A percentile compares a stretch with the other conserved stretches of the same genome.
These are phyloP conservation scores for Ocimum tenuiflorum DNA, from an alignment of 257 asterid genomes.

Conservation along the genomic window DNA sequence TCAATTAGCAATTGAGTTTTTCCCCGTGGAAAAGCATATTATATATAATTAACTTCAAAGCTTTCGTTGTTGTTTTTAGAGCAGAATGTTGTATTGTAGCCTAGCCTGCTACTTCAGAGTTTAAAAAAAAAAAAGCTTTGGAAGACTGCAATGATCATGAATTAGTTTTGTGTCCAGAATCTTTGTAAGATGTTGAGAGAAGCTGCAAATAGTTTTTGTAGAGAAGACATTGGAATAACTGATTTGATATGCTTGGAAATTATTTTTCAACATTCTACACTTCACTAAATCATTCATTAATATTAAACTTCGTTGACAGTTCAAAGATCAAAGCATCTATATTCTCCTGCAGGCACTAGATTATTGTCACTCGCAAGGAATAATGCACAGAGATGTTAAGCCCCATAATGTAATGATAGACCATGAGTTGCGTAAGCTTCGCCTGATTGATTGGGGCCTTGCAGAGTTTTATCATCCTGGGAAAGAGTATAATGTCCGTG, in stretches of 20 bases:
- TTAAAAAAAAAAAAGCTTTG: background rate
- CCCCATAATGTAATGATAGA: constrained; percentile 88
- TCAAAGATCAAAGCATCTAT: background rate
- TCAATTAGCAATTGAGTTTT: background rate
- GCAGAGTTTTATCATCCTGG: constrained; percentile 59
- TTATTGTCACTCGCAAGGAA: constrained; percentile 60
- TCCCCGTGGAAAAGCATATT: background rate
- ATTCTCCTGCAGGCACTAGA: constrained; percentile 54
- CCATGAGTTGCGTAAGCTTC: constrained; percentile 71
- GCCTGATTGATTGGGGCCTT: constrained; percentile 76
- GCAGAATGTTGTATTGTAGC: background rate
- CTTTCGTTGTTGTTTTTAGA: background rate
- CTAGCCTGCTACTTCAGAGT: background rate
- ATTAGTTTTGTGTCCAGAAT: background rate
- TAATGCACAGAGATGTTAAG: constrained; percentile 61
- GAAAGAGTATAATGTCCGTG: constrained; percentile 74
- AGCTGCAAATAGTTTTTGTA: background rate
- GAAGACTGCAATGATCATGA: background rate
- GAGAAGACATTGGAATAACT: background rate
- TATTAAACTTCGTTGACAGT: background rate
- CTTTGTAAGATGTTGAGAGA: background rate
- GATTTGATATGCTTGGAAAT: background rate
- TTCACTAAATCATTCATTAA: too few relatives aligned
- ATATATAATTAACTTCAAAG: background rate
- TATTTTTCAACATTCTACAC: background rate